These are phyloP conservation scores for Aspergillus baeticus DNA, from an alignment of 495 filamentous ascomycete genomes.

Conservation along the genomic window DNA sequence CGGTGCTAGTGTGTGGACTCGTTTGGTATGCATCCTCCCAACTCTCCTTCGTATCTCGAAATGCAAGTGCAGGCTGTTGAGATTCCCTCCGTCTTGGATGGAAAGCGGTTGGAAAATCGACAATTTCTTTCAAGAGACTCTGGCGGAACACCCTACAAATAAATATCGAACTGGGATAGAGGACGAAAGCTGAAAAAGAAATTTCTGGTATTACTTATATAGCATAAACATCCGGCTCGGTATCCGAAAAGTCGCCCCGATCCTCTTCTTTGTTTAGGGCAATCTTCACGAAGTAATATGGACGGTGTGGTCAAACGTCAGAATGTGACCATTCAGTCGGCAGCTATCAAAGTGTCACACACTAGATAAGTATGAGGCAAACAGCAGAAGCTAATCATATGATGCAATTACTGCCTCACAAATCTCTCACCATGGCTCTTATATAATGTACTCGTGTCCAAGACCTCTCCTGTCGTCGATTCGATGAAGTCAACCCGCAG, in stretches of 20 bases:
- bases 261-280: too few relatives aligned
- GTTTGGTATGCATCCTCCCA: slow-evolving; percentile 65
- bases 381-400: too few relatives aligned
- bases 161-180: too few relatives aligned
- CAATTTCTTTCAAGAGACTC: slow-evolving; percentile 86
- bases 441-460: slow-evolving; percentile 52
- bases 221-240: too few relatives aligned
- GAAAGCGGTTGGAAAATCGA: slow-evolving; percentile 98
- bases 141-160: slow-evolving; percentile 90
- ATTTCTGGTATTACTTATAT: too few relatives aligned
- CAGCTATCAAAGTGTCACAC: too few relatives aligned
- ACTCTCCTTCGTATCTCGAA: not conserved
- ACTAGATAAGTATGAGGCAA: too few relatives aligned
- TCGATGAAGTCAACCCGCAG: slow-evolving; percentile 45
- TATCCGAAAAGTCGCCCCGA: too few relatives aligned
- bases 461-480: slow-evolving; percentile 47
- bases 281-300: too few relatives aligned
- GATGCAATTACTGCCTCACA: slow-evolving; percentile 41
- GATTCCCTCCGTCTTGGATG: slow-evolving; percentile 80
- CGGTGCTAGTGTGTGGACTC: slow-evolving; percentile 92
- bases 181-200: too few relatives aligned
- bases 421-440: slow-evolving; percentile 51
- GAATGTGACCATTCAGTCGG: too few relatives aligned
- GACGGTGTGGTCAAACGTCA: too few relatives aligned
- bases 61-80: slow-evolving; percentile 43